phyloP scores from a whole-genome alignment of 192 early-diverging fungal genomes.

The Coemansia sp. region DNA sequence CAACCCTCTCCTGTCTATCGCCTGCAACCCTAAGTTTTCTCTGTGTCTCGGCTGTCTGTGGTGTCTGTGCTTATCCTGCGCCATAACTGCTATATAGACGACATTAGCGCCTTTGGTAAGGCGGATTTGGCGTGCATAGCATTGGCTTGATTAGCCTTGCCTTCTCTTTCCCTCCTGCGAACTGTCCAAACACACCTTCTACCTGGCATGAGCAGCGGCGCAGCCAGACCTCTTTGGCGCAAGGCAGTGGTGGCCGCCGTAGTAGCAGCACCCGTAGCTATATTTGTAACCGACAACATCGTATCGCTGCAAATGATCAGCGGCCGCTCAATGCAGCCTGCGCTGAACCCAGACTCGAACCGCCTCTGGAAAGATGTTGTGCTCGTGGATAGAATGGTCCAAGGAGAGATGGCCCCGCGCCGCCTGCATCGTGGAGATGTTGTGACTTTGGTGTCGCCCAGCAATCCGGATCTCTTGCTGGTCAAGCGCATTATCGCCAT shows the following conservation, averaged over 20 bases:
- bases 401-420: conserved; percentile 45
- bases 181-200: neutral
- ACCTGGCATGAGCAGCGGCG: conserved; percentile 15
- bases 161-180: neutral
- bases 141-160: neutral
- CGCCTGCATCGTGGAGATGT: conserved; percentile 64
- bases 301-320: conserved; percentile 50
- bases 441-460: conserved; percentile 68
- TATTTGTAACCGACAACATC: conserved; percentile 44
- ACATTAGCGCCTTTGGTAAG: neutral
- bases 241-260: conserved; percentile 16
- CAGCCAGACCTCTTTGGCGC: conserved; percentile 11
- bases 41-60: neutral
- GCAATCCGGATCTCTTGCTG: conserved; percentile 67
- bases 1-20: neutral
- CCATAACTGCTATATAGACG: neutral
- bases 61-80: too few species aligned
- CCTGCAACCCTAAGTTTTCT: neutral
- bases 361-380: conserved; percentile 66
- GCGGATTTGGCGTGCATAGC: neutral
- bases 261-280: conserved; percentile 20
- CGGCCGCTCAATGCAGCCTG: conserved; percentile 67
- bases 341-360: conserved; percentile 76
- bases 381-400: conserved; percentile 62
- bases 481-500: conserved; percentile 86